A percentile compares a stretch with the other conserved stretches of the same genome.
phyloP scores from a whole-genome alignment of 2,329 filamentous ascomycete species.

The Calonectria honghensis region DNA sequence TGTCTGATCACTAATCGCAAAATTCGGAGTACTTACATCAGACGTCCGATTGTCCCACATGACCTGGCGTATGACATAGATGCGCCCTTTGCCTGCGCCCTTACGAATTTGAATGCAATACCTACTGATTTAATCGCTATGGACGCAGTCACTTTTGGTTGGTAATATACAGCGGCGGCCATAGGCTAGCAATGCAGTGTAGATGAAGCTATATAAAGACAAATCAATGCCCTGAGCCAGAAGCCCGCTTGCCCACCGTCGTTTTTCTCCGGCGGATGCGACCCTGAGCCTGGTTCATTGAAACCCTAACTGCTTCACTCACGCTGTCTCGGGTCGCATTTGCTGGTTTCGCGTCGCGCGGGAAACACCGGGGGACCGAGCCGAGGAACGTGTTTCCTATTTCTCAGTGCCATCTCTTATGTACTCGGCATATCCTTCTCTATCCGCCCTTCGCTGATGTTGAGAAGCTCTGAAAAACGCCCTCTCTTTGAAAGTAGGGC shows the following conservation, averaged over 20 bases:
- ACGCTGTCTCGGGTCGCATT: neutral
- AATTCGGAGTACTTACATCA: conserved; percentile 46
- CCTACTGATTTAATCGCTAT: neutral
- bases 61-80: conserved; percentile 30
- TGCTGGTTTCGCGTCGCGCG: neutral
- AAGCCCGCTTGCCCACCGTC: neutral
- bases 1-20: conserved; percentile 40
- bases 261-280: neutral
- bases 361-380: neutral
- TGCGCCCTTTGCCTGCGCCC: conserved; percentile 8
- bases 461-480: conserved; percentile 70
- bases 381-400: neutral
- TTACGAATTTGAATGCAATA: neutral
- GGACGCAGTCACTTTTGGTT: neutral
- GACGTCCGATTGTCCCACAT: conserved; percentile 41
- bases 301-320: conserved; percentile 1
- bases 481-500: conserved; percentile 71
- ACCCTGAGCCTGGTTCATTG: neutral
- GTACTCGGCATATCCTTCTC: neutral
- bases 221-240: neutral
- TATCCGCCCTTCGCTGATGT: conserved; percentile 49
- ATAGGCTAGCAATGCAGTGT: neutral
- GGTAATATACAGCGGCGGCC: neutral
- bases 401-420: neutral
- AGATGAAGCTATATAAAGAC: neutral